A percentile compares a stretch with the other conserved stretches of the same genome.
phyloP scores from a whole-genome alignment of 257 asterid genomes.

The Ballota nigra region DNA sequence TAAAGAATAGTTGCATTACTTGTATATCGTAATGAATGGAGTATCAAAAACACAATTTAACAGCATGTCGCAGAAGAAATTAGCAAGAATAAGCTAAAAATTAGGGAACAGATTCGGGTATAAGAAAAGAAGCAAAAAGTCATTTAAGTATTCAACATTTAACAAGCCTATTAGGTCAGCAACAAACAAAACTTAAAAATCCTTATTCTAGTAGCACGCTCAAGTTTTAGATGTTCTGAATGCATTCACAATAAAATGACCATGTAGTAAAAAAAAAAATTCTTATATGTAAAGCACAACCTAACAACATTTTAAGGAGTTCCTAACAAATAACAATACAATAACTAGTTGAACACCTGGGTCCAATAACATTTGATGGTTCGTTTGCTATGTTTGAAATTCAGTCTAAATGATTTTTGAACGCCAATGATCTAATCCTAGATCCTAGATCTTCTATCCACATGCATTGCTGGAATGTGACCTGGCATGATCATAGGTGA shows the following conservation, averaged over 20 bases:
- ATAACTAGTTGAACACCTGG: not conserved
- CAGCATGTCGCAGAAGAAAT: slow-evolving; percentile 6
- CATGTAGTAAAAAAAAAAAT: not conserved
- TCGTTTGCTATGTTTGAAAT: not conserved
- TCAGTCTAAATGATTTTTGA: not conserved
- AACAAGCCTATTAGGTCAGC: not conserved
- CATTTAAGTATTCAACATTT: not conserved
- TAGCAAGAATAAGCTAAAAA: not conserved
- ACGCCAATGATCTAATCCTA: not conserved
- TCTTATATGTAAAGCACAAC: not conserved
- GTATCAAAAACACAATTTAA: slow-evolving; percentile 10
- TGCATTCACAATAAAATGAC: slow-evolving; percentile 10
- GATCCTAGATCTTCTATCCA: not conserved
- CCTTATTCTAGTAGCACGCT: not conserved
- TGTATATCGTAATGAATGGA: not conserved
- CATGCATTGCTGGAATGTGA: not conserved
- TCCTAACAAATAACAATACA: not conserved
- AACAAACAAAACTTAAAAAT: not conserved
- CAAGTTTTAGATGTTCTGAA: not conserved
- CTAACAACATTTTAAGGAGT: not conserved
- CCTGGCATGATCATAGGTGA: not conserved
- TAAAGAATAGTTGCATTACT: not conserved
- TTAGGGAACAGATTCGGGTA: not conserved
- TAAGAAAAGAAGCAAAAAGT: not conserved
- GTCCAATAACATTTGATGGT: not conserved